These are phyloP conservation scores for Geotrichum siamense DNA, from an alignment of 1,139 yeast species.

Conservation along the genomic window DNA sequence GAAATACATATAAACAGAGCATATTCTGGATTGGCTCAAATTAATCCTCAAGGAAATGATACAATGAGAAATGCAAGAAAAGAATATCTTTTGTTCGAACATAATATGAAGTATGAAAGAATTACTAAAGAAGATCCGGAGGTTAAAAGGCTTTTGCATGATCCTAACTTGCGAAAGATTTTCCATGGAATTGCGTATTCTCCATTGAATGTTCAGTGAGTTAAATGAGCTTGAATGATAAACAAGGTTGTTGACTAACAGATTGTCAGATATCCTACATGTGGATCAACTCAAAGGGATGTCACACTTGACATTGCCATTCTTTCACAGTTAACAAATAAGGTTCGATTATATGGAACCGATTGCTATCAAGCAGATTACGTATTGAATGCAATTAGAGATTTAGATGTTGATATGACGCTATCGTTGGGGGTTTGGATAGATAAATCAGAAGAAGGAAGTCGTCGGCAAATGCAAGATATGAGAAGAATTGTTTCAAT, in stretches of 20 bases:
- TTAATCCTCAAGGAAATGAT: too few relatives aligned
- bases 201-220: slow-evolving; percentile 41
- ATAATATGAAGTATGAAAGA: slow-evolving; percentile 8
- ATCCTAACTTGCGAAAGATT: slow-evolving; percentile 32
- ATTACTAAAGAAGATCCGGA: slow-evolving; percentile 21
- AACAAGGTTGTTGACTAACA: not conserved
- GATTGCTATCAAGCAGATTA: slow-evolving; percentile 54
- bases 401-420: slow-evolving; percentile 48
- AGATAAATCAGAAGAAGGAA: slow-evolving; percentile 41
- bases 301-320: slow-evolving; percentile 50
- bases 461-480: slow-evolving; percentile 39
- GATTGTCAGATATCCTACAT: slow-evolving; percentile 24
- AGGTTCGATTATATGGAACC: slow-evolving; percentile 54
- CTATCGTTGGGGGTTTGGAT: slow-evolving; percentile 63
- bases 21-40: not conserved
- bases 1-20: slow-evolving; percentile 4
- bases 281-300: slow-evolving; percentile 46
- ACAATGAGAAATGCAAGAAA: too few relatives aligned
- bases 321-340: slow-evolving; percentile 52
- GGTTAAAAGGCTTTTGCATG: slow-evolving; percentile 30
- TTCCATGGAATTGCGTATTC: slow-evolving; percentile 59
- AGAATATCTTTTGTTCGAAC: slow-evolving; percentile 2
- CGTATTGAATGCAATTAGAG: slow-evolving; percentile 48
- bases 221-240: not conserved
- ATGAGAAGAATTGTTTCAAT: slow-evolving; percentile 37